Evolutionary conservation across 495 filamentous ascomycete species (phyloP).

Genomic region (Penicillium lagena): DNA sequence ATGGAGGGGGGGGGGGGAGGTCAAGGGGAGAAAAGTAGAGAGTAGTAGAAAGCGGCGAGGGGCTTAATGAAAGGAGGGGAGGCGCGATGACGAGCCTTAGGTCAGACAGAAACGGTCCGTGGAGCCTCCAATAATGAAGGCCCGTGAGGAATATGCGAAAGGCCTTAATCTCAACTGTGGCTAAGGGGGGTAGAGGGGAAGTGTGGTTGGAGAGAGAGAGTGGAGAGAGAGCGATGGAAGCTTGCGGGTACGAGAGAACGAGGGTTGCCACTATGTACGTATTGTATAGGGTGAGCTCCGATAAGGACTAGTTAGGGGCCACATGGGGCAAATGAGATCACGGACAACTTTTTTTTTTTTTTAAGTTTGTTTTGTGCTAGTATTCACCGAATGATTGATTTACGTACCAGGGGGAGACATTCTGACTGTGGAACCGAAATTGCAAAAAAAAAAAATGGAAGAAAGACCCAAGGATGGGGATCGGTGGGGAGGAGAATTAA

Average conservation of each 20-base stretch:
- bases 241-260: too few relatives aligned
- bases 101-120: constrained; percentile 13
- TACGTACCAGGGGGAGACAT: too few relatives aligned
- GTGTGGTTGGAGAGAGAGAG: constrained; percentile 2
- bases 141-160: constrained; percentile 1
- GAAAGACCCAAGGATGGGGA: constrained; percentile 4
- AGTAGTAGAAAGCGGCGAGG: constrained; percentile 2
- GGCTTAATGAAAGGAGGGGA: constrained; percentile 18
- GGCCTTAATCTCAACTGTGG: constrained; percentile 15
- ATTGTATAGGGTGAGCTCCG: too few relatives aligned
- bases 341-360: too few relatives aligned
- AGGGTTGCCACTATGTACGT: too few relatives aligned
- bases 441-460: not conserved
- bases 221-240: not conserved
- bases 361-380: too few relatives aligned
- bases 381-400: too few relatives aligned
- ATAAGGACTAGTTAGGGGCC: too few relatives aligned
- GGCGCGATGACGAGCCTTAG: constrained; percentile 13
- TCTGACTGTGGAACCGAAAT: too few relatives aligned
- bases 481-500: constrained; percentile 6
- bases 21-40: too few relatives aligned
- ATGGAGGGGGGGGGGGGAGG: too few relatives aligned
- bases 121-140: constrained; percentile 18
- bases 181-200: constrained; percentile 1
- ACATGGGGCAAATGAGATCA: too few relatives aligned